Conservation (phyloP, 257 asterid genomes). For the Coffea eugenioides region DNA sequence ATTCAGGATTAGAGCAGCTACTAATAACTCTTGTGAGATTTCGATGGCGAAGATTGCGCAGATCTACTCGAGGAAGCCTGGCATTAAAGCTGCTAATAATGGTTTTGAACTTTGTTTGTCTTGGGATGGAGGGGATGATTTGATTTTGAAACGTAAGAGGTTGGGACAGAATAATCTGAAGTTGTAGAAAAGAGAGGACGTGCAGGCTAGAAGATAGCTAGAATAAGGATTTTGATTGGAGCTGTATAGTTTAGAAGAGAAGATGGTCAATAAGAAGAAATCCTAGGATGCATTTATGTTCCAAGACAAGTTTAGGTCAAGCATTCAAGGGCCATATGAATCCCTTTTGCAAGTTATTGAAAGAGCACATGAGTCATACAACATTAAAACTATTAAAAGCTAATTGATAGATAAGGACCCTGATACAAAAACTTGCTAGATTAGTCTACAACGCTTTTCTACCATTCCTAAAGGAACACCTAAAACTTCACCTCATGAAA, state of each 20-base stretch:
- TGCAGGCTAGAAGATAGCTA: not conserved
- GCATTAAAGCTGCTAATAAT: not conserved
- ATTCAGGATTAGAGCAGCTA: too few species aligned
- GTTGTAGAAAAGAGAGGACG: not conserved
- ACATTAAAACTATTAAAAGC: not conserved
- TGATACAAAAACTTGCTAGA: not conserved
- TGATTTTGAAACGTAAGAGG: not conserved
- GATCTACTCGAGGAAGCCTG: not conserved
- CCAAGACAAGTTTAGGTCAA: not conserved
- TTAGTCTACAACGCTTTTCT: not conserved
- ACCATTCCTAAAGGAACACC: not conserved
- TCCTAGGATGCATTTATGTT: not conserved
- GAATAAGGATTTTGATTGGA: not conserved
- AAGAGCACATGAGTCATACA: not conserved
- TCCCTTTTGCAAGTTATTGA: not conserved
- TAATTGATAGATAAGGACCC: not conserved
- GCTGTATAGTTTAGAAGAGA: not conserved
- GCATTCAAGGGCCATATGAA: not conserved
- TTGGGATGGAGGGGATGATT: not conserved
- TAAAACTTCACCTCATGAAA: not conserved
- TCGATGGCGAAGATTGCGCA: too few species aligned
- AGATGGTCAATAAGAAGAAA: not conserved
- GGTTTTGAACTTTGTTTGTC: not conserved
- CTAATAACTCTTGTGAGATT: too few species aligned
- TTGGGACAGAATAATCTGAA: not conserved